These are phyloP conservation scores for Penicillium sp. DNA, from an alignment of 2,329 filamentous ascomycete species.

Conservation along the genomic window DNA sequence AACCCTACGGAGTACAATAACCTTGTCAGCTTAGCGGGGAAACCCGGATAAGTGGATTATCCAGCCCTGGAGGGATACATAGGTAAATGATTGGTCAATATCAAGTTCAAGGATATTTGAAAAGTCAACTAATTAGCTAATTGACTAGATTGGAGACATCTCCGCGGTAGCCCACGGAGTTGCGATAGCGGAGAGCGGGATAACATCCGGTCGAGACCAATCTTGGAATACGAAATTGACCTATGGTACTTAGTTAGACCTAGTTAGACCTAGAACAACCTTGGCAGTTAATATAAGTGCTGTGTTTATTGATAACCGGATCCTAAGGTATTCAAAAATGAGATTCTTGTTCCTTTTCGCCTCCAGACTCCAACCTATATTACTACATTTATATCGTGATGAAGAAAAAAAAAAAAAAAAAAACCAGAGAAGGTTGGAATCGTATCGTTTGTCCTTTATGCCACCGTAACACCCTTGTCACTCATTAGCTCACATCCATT, in stretches of 20 bases:
- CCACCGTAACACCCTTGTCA: constrained; percentile 32
- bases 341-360: not conserved
- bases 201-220: no score
- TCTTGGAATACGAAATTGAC: no score
- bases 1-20: not conserved
- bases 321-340: no score
- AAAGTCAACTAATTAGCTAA: constrained; percentile 20
- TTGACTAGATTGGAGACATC: constrained; percentile 5
- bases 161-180: not conserved
- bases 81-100: not conserved
- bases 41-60: not conserved
- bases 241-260: no score
- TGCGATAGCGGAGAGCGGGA: constrained; percentile 2
- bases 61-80: not conserved
- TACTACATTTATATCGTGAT: constrained; percentile 2
- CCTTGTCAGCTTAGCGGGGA: not conserved
- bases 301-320: no score
- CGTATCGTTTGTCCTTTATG: constrained; percentile 9
- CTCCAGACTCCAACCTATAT: not conserved
- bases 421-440: not conserved
- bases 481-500: constrained; percentile 77
- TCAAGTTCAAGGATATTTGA: not conserved
- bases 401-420: not conserved
- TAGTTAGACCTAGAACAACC: no score
- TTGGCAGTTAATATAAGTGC: no score